These are phyloP conservation scores for Chytriomyces sp. DNA, from an alignment of 192 early-diverging fungal species.

Conservation along the genomic window DNA sequence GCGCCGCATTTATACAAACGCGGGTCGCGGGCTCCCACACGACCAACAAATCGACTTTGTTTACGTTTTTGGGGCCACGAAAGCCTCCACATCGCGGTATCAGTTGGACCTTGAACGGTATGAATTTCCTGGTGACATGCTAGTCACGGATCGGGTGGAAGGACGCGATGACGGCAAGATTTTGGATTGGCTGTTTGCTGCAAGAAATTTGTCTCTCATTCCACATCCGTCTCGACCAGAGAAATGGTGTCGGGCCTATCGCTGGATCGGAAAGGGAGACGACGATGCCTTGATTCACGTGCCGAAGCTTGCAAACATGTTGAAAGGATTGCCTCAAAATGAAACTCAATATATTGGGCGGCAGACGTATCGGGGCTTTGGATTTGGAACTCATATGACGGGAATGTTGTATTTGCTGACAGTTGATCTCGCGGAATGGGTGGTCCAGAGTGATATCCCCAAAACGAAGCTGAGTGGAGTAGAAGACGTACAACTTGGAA, in stretches of 20 bases:
- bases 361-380: too few species aligned
- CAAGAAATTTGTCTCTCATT: not conserved
- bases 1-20: slow-evolving; percentile 1
- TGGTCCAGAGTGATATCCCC: not conserved
- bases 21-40: not conserved
- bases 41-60: not conserved
- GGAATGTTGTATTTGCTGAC: slow-evolving; percentile 10
- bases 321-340: not conserved
- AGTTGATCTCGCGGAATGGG: not conserved
- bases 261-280: not conserved
- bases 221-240: not conserved
- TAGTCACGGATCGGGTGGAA: slow-evolving; percentile 3
- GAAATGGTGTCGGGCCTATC: not conserved
- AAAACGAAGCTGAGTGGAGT: not conserved
- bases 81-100: not conserved
- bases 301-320: not conserved
- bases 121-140: not conserved
- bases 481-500: slow-evolving; percentile 7
- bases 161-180: slow-evolving; percentile 17
- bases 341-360: slow-evolving; percentile 1
- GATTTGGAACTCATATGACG: not conserved
- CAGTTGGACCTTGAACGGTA: not conserved
- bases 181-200: slow-evolving; percentile 6
- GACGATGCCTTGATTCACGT: not conserved
- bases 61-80: not conserved